phyloP scores from a whole-genome alignment of 2,329 filamentous ascomycete genomes.

The Botrytis hyacinthi region DNA sequence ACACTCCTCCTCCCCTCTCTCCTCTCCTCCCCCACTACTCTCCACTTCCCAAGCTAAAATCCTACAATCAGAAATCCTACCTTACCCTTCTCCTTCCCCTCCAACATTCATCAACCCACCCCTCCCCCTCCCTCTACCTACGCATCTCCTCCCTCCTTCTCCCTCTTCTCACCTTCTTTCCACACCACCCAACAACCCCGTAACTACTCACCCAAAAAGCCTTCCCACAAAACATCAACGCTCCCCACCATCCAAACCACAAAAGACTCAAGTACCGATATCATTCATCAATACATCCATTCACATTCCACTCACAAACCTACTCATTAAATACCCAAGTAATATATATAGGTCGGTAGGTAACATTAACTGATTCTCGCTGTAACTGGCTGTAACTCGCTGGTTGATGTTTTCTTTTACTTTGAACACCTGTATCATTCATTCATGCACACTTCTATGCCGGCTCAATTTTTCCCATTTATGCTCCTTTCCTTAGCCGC shows the following conservation, averaged over 20 bases:
- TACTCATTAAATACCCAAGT: background rate
- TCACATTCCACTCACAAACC: background rate
- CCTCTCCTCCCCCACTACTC: no score
- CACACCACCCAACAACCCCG: no score
- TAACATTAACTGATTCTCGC: background rate
- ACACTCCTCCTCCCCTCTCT: no score
- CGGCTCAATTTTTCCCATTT: background rate
- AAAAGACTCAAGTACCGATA: background rate
- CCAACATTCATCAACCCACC: no score
- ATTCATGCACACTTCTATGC: slow-evolving; percentile 1
- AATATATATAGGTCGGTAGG: background rate
- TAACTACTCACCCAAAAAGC: no score
- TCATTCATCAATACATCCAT: background rate
- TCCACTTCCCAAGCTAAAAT: no score
- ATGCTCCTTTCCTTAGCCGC: background rate
- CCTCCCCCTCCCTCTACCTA: no score
- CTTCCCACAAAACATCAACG: no score
- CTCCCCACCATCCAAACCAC: background rate
- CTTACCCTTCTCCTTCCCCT: no score
- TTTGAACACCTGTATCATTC: background rate
- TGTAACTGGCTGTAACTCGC: background rate
- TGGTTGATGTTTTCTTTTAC: background rate
- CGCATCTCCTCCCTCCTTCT: no score
- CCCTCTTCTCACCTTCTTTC: no score
- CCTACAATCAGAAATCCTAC: no score